phyloP scores from a whole-genome alignment of 768 basidiomycete genomes.

The Daedalea quercina region DNA sequence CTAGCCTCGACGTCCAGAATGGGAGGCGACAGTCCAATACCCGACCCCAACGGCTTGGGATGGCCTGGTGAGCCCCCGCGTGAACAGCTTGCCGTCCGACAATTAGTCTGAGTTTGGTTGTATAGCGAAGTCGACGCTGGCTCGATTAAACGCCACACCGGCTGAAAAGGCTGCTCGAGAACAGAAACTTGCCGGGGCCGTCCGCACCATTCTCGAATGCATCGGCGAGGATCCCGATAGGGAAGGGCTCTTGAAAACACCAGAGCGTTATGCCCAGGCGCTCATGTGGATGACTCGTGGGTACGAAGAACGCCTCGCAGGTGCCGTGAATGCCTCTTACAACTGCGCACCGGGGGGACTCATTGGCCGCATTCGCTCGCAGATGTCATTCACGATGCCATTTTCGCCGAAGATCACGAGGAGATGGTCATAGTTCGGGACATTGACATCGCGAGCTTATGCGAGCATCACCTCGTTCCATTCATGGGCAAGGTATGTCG shows the following conservation, averaged over 20 bases:
- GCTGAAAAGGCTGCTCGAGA: conserved; percentile 68
- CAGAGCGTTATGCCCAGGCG: conserved; percentile 94
- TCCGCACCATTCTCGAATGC: conserved; percentile 90
- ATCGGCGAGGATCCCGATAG: conserved; percentile 98
- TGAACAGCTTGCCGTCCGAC: conserved; percentile 2
- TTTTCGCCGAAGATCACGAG: conserved; percentile 98
- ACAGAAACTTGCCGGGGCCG: conserved; percentile 71
- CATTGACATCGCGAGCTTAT: conserved; percentile 94
- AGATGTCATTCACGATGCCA: conserved; percentile 98
- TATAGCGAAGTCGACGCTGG: conserved; percentile 84
- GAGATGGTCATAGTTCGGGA: conserved; percentile 99
- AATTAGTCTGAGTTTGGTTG: conserved; percentile 9
- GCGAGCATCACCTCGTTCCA: conserved; percentile 97
- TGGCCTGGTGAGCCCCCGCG: conserved; percentile 70
- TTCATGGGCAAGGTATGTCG: conserved; percentile 88
- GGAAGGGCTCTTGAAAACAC: conserved; percentile 87
- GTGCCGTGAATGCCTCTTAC: conserved; percentile 31
- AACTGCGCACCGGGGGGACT: neutral
- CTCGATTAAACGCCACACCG: conserved; percentile 74
- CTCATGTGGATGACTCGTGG: conserved; percentile 99
- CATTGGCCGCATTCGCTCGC: conserved; percentile 7
- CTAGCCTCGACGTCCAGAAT: conserved; percentile 25
- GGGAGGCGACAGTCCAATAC: conserved; percentile 27
- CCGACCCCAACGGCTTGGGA: conserved; percentile 70
- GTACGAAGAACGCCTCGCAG: conserved; percentile 91